Evolutionary conservation across 148 eudicot genomes (phyloP), one percentile per base, ranked within the genome.

Genomic region (Linanthus parryae): DNA sequence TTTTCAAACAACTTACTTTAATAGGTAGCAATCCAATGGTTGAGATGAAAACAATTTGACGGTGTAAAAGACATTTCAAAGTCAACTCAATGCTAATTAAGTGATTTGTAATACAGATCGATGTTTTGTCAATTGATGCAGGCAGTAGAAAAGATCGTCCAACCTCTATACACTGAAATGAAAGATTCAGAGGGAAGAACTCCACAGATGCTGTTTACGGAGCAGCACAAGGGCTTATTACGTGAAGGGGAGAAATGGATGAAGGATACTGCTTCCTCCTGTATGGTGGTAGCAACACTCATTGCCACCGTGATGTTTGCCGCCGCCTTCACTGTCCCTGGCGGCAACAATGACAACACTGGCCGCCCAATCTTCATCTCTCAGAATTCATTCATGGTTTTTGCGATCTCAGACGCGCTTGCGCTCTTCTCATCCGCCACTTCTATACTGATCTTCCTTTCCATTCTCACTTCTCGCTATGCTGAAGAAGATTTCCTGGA

Each of bases 141-240:
- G 72, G 72, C 48, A 29, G 66, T 67, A 1, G 72, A 67, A 45
- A 55, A 20, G n/a, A 67, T 67, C 2, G 44, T 56, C 11, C 71
- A 54, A 42, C 72, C 72, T 15, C 31, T 28, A 16, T 44, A 33
- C 27, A 61, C 23, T 33, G 64, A 61, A 34, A 56, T 38, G 38
- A 10, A 12, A 18, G 49, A 67, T 26, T 39, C 24, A 23, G 50
- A 55, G n/a, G 46, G 36, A 7, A 54, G 34, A 42, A 67, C 44
- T n/a, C 62, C 72, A 0, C n/a, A 13, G 10, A 9, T n/a, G 12
- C 6, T 67, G 17, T 61, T 67, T 40, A 46, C 52, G 4, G 59
- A 68, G 45, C 67, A 68, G 49, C 73, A 68, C 28, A 44, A 62
- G 39, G 28, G 24, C 3, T 30, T 68, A 14, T 29, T 39, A 2